Conservation (phyloP, 1,284 basidiomycete species). For the Spongispora temasekensis region DNA sequence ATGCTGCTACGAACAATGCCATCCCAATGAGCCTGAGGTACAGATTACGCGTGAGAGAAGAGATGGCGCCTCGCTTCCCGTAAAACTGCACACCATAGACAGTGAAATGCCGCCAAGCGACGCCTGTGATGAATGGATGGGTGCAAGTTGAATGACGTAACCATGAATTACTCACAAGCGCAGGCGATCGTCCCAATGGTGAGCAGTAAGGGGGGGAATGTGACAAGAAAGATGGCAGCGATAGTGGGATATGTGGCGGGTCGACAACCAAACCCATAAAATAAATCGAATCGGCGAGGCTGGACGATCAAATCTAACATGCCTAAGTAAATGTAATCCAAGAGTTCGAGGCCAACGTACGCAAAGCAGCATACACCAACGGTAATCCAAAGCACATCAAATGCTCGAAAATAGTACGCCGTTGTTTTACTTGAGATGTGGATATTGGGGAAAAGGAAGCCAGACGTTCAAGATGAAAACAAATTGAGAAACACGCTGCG, state of each 20-base stretch:
- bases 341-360: conserved; percentile 41
- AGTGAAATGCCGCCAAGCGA: conserved; percentile 33
- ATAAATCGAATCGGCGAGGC: conserved; percentile 68
- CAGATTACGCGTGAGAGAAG: conserved; percentile 33
- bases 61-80: conserved; percentile 20
- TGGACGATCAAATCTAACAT: conserved; percentile 61
- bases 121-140: conserved; percentile 12
- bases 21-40: conserved; percentile 48
- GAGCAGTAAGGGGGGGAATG: conserved; percentile 56
- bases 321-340: not conserved
- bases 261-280: conserved; percentile 63
- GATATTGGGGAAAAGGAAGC: conserved; percentile 25
- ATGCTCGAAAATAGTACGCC: conserved; percentile 47
- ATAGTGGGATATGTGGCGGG: conserved; percentile 57
- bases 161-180: conserved; percentile 41
- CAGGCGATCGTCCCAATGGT: conserved; percentile 44
- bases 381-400: conserved; percentile 56
- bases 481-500: conserved; percentile 52
- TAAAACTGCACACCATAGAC: conserved; percentile 30
- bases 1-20: conserved; percentile 37
- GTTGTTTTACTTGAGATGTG: conserved; percentile 30
- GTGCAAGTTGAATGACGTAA: not conserved
- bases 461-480: conserved; percentile 34
- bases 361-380: conserved; percentile 55
- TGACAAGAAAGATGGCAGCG: conserved; percentile 54